These are phyloP conservation scores for Phanerodontia chrysosporium DNA, from an alignment of 768 basidiomycete species.

Conservation along the genomic window DNA sequence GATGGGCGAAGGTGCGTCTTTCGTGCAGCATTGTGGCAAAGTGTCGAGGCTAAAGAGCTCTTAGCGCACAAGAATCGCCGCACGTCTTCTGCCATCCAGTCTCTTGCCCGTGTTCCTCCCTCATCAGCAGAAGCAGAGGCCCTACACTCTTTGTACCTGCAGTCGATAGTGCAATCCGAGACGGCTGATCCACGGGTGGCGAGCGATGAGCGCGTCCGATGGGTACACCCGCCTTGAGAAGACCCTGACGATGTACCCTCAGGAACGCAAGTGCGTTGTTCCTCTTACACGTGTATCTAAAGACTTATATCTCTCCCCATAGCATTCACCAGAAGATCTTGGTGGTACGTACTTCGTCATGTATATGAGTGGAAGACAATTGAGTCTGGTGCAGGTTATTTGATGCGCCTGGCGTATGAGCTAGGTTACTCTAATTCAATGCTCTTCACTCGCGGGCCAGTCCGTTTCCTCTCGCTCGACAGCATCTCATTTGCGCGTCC, in stretches of 20 bases:
- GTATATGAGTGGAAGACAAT: neutral
- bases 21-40: slow-evolving; percentile 6
- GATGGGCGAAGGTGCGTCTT: slow-evolving; percentile 60
- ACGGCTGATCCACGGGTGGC: slow-evolving; percentile 14
- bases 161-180: slow-evolving; percentile 44
- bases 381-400: slow-evolving; percentile 20
- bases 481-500: slow-evolving; percentile 76
- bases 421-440: slow-evolving; percentile 71
- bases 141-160: slow-evolving; percentile 67
- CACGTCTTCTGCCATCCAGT: slow-evolving; percentile 48
- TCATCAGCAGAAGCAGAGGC: slow-evolving; percentile 61
- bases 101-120: slow-evolving; percentile 71
- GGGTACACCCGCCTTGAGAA: slow-evolving; percentile 70
- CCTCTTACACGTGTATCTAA: neutral
- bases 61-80: slow-evolving; percentile 63
- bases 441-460: slow-evolving; percentile 60
- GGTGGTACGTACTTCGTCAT: slow-evolving; percentile 34
- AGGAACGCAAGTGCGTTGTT: slow-evolving; percentile 68
- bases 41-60: neutral
- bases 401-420: slow-evolving; percentile 74
- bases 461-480: slow-evolving; percentile 75
- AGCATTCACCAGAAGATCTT: slow-evolving; percentile 79
- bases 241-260: slow-evolving; percentile 78
- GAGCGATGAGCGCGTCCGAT: slow-evolving; percentile 63
- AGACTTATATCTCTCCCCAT: neutral